Conservation (phyloP, 2,329 filamentous ascomycete genomes). For the Fusarium udum region DNA sequence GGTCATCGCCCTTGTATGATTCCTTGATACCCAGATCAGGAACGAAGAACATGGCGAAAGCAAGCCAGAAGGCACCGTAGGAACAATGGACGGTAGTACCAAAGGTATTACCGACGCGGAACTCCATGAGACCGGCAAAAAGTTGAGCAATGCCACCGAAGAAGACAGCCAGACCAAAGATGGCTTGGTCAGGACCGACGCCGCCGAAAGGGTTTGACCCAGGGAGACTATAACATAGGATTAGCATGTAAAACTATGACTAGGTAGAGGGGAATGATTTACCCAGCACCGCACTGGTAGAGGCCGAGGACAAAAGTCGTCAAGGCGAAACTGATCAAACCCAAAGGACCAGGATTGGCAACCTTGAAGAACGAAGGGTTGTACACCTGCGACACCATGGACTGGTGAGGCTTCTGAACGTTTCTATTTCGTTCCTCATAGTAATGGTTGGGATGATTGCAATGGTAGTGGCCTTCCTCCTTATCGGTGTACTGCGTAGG, state of each 20-base stretch:
- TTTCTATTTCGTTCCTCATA: conserved; percentile 17
- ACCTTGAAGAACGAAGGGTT: conserved; percentile 54
- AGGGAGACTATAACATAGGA: conserved; percentile 43
- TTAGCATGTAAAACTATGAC: neutral
- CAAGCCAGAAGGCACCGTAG: conserved; percentile 71
- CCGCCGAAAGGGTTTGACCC: conserved; percentile 46
- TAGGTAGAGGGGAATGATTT: conserved; percentile 43
- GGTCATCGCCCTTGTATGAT: conserved; percentile 52
- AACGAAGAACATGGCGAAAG: conserved; percentile 66
- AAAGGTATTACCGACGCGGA: conserved; percentile 68
- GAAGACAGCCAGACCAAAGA: conserved; percentile 51
- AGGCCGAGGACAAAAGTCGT: conserved; percentile 69
- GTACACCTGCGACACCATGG: conserved; percentile 49
- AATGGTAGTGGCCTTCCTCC: conserved; percentile 27
- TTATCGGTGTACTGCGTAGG: conserved; percentile 40
- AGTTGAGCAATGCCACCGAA: conserved; percentile 76
- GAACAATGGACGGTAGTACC: conserved; percentile 69
- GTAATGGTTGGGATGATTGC: conserved; percentile 26
- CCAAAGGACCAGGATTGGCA: conserved; percentile 68
- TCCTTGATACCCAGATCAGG: conserved; percentile 60
- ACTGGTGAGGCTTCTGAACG: conserved; percentile 44
- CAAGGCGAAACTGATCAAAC: conserved; percentile 70
- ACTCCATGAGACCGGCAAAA: conserved; percentile 69
- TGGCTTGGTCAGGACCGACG: conserved; percentile 49
- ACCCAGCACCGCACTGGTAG: conserved; percentile 59